Conservation (phyloP, 1,284 basidiomycete species). For the Polyporus tsugae region DNA sequence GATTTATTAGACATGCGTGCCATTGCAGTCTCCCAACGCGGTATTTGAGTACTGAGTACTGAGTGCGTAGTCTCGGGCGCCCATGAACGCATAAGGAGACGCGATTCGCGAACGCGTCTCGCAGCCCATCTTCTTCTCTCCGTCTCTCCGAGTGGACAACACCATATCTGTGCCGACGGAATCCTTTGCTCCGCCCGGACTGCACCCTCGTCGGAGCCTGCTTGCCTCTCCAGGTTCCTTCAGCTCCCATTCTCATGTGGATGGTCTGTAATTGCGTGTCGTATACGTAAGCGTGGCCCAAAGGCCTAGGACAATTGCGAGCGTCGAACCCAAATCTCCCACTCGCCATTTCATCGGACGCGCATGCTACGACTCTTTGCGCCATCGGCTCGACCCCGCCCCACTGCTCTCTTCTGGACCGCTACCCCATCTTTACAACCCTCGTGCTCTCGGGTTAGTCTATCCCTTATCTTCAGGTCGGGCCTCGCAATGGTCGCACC, state of each 20-base stretch:
- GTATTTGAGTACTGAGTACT: neutral
- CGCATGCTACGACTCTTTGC: conserved; percentile 31
- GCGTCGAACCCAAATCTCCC: conserved; percentile 15
- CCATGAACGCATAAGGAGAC: neutral
- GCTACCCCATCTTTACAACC: neutral
- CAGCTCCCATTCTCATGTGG: neutral
- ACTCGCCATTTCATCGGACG: conserved; percentile 14
- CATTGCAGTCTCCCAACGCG: neutral
- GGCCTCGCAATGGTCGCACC: conserved; percentile 29
- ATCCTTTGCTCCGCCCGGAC: conserved; percentile 2
- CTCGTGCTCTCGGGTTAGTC: conserved; percentile 8
- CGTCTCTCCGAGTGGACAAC: neutral
- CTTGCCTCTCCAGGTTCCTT: conserved; percentile 13
- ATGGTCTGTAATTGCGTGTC: conserved; percentile 21
- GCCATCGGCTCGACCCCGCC: conserved; percentile 25
- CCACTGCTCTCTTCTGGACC: conserved; percentile 15
- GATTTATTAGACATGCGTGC: neutral
- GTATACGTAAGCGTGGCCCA: conserved; percentile 16
- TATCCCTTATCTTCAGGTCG: conserved; percentile 14
- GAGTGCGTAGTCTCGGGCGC: neutral
- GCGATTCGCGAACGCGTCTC: neutral
- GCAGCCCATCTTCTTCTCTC: neutral
- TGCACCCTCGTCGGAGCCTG: neutral
- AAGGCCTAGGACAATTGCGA: conserved; percentile 19
- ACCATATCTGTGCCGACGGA: neutral